Evolutionary conservation across 352 stramenopile genomes (phyloP).

Genomic region (Pythium rishiriense): DNA sequence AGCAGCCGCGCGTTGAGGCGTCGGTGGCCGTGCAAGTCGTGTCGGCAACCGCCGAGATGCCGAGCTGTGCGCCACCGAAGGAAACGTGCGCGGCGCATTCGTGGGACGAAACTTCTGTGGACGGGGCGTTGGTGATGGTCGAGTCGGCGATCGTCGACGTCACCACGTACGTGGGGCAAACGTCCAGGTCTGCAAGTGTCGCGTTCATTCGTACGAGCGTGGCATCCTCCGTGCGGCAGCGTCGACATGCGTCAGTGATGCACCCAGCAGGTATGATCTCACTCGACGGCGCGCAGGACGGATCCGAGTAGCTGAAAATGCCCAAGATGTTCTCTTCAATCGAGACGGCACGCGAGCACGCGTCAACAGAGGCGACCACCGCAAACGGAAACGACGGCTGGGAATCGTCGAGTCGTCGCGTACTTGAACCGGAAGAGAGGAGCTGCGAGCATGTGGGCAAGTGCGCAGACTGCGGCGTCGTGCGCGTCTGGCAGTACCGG

Average conservation of each 20-base stretch:
- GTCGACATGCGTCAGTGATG: slow-evolving; percentile 18
- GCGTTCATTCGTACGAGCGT: neutral
- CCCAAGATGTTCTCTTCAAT: slow-evolving; percentile 20
- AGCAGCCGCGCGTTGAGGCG: slow-evolving; percentile 9
- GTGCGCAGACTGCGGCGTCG: slow-evolving; percentile 18
- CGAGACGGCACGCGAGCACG: slow-evolving; percentile 20
- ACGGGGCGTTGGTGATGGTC: neutral
- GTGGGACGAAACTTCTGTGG: neutral
- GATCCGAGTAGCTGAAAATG: slow-evolving; percentile 21
- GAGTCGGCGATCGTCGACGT: slow-evolving; percentile 13
- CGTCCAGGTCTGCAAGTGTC: neutral
- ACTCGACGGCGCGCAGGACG: neutral
- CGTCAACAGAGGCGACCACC: slow-evolving; percentile 13
- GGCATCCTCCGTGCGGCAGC: slow-evolving; percentile 19
- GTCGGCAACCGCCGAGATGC: slow-evolving; percentile 22
- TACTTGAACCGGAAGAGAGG: neutral
- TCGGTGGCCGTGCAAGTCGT: neutral
- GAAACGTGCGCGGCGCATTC: slow-evolving; percentile 16
- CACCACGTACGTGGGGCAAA: slow-evolving; percentile 16
- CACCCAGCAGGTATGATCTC: neutral
- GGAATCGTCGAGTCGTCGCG: neutral
- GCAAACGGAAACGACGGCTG: neutral
- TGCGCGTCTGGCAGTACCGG: slow-evolving; percentile 32
- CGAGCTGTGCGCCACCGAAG: slow-evolving; percentile 14
- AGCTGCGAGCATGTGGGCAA: slow-evolving; percentile 19